A percentile compares a stretch with the other conserved stretches of the same genome.
Evolutionary conservation across 257 asterid species (phyloP).

Genomic region (Haberlea rhodopensis): DNA sequence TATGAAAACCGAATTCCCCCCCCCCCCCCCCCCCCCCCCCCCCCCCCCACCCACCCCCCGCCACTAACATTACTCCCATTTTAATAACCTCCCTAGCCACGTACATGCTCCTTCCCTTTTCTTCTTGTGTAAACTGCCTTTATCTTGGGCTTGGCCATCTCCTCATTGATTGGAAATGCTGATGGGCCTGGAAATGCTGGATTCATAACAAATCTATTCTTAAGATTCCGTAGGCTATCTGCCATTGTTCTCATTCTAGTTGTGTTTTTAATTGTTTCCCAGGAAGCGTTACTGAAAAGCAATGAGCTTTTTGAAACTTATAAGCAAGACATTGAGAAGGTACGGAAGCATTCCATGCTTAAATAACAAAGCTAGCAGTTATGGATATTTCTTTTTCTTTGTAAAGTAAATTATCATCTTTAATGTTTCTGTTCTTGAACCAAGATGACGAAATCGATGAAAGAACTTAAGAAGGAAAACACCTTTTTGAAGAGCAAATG

Average conservation of each 20-base stretch:
- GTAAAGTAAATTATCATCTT: slow-evolving; percentile 1
- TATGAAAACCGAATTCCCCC: no score
- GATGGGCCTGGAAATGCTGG: no score
- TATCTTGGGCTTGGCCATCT: no score
- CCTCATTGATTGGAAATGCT: no score
- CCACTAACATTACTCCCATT: no score
- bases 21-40: no score
- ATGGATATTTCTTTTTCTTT: slow-evolving; percentile 7
- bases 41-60: no score
- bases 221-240: background rate
- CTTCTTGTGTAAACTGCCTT: no score
- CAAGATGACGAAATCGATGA: slow-evolving; percentile 90
- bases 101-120: no score
- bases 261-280: slow-evolving; percentile 24
- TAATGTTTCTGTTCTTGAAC: slow-evolving; percentile 19
- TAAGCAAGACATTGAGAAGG: slow-evolving; percentile 97
- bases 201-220: no score
- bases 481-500: slow-evolving; percentile 74
- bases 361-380: background rate
- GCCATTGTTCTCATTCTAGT: background rate
- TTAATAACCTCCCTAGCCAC: no score
- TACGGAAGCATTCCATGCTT: slow-evolving; percentile 26
- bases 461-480: slow-evolving; percentile 91
- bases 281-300: slow-evolving; percentile 98
- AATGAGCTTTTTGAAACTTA: slow-evolving; percentile 93